Base-by-base conservation (phyloP, 441 rosid species). In the Gossypium gossypioides region DNA sequence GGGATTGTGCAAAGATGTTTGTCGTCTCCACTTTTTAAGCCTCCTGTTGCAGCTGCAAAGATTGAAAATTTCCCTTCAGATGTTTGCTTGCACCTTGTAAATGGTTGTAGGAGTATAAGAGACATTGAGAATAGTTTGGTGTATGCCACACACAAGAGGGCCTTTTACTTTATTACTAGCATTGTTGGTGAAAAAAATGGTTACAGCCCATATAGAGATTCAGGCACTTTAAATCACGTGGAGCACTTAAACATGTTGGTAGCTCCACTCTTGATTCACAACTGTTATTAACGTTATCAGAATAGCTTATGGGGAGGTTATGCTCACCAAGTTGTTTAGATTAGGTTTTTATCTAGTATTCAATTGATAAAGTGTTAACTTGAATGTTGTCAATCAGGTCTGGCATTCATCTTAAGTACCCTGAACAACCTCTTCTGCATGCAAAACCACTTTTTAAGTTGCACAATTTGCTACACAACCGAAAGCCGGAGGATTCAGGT, bases 391-490 rank as follows among this genome's bases (percentile, higher is more conserved):
- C 69, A 71, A 83, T 77, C 81, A 92, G 99, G 91, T 86, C 64
- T 74, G 83, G 75, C 73, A 83, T 91, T 79, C 75, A 78, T 68
- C 97, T 95, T 74, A 76, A 85, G 77, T 75, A 78, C 80, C 96
- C 97, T 22, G 55, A 29, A 65, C 97, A 92, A 79, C 86, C 85
- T 71, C 95, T 95, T 84, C 84, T 92, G 76, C 93, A 19, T 24
- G 91, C 86, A 73, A 95, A 95, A 76, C 97, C 88, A 32, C 86
- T 95, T 73, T 86, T 76, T 86, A 55, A 9, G 71, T 77, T 92
- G 86, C 96, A 73, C 83, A 92, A 95, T 83, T 85, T 95, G 87
- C 90, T 95, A 57, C 90, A 85, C 75, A 79, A 87, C 84, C 86
- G 99, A 76, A 91, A 78, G 78, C 81, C 24, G 40, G 82, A 78